These are phyloP conservation scores for Suhomyces bolitotheri DNA, from an alignment of 1,139 yeast genomes.

Conservation along the genomic window DNA sequence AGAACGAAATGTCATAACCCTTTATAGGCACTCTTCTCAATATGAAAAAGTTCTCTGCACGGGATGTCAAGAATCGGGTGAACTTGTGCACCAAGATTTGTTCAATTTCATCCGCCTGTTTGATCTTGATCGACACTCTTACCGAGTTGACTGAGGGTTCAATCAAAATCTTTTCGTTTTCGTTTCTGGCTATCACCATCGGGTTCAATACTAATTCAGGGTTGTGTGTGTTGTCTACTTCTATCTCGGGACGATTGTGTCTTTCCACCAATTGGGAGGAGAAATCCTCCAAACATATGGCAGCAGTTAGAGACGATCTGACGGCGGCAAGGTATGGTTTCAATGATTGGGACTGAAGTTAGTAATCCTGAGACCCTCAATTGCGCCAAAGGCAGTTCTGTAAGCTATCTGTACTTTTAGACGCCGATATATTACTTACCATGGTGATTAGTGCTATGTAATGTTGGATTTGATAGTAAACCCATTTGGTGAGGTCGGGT, in stretches of 20 bases:
- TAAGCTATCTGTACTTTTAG: too few species aligned
- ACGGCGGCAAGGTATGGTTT: constrained; percentile 95
- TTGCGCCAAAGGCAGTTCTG: neutral
- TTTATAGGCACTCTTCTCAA: constrained; percentile 87
- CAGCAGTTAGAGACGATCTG: constrained; percentile 90
- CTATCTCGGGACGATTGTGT: constrained; percentile 96
- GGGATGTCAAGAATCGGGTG: constrained; percentile 86
- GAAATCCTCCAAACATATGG: constrained; percentile 91
- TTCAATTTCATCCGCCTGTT: constrained; percentile 97
- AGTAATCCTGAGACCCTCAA: constrained; percentile 1
- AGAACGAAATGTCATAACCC: constrained; percentile 91
- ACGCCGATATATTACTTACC: constrained; percentile 1
- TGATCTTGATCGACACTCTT: constrained; percentile 85
- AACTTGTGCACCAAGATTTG: constrained; percentile 90
- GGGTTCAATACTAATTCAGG: constrained; percentile 88
- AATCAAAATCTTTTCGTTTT: constrained; percentile 86
- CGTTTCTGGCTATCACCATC: constrained; percentile 88
- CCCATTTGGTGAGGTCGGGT: constrained; percentile 2
- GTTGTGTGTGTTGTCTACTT: constrained; percentile 61
- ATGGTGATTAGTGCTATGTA: neutral
- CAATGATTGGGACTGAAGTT: constrained; percentile 76
- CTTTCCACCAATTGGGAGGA: constrained; percentile 95
- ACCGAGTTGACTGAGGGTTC: constrained; percentile 93
- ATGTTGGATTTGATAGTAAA: neutral
- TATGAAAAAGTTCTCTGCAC: constrained; percentile 93